Base-by-base conservation (phyloP, 1,284 basidiomycete genomes). In the Fomitopsis betulina region DNA sequence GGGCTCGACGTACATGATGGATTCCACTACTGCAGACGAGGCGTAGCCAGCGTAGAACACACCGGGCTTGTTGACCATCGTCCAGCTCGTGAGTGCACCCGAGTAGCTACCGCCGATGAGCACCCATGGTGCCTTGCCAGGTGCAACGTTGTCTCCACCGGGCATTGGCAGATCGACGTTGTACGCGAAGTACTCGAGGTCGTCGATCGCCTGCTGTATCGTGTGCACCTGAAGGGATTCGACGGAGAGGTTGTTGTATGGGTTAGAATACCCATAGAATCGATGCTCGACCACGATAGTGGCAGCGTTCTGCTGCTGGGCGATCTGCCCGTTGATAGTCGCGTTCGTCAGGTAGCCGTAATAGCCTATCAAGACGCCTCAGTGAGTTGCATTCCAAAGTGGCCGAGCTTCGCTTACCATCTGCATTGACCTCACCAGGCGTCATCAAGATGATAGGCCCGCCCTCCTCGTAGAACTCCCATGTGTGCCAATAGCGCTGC, bases 101-200 rank as follows among this genome's bases (percentile, higher is more conserved):
- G 84, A 76, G 65, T 89, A 89, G 66, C 85, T 87, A 30, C 87
- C 86, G n/a, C 89, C 88, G 37, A 86, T 69, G 27, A 89, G 67
- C 49, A 90, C 73, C 89, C 88, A 90, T 5, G 85, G 84, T 0
- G 82, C 81, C 55, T 81, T 78, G 51, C 76, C 76, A 2, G 87
- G 84, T 27, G 77, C 78, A 10, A 89, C 74, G 9, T 73, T 66
- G 60, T 81, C 78, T 5, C 88, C 88, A 47, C 80, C 78, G 0
- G 86, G 85, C 81, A 86, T 85, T 1, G 87, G 83, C 39, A 90
- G 75, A 32, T 80, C 71, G 2, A 83, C 87, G 63, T 81, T 89
- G 62, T 84, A 75, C 12, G 85, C 79, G 65, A 91, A 91, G 71
- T 86, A 88, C 40, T 77, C 84, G 30, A 89, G 70, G 66, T 91